Percentiles rank a stretch among this genome's conserved stretches.
phyloP scores from a whole-genome alignment of 164 flowering plant genomes.

The Aristolochia contorta region DNA sequence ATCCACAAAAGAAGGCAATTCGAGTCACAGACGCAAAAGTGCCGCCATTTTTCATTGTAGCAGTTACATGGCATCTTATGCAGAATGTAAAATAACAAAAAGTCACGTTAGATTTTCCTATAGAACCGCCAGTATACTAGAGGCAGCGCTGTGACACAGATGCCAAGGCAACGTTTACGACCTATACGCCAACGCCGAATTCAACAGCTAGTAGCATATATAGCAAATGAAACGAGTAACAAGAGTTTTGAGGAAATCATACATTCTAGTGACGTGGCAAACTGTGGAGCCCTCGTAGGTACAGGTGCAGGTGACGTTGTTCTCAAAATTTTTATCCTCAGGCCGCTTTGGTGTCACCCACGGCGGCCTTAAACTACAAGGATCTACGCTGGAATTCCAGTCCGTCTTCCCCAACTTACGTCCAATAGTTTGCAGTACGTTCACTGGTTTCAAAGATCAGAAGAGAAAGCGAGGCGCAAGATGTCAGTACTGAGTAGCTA shows the following conservation, averaged over 20 bases:
- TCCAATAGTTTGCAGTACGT: constrained; percentile 1
- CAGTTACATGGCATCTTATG: too few species aligned
- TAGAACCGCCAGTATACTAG: background rate
- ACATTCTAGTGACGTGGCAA: constrained; percentile 6
- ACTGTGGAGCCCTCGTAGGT: constrained; percentile 1
- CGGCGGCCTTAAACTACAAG: background rate
- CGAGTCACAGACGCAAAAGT: too few species aligned
- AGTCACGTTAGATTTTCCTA: background rate
- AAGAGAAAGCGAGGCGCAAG: too few species aligned
- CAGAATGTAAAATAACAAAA: too few species aligned
- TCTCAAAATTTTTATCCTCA: background rate
- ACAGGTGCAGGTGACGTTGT: constrained; percentile 6
- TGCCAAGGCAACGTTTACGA: background rate
- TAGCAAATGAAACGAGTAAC: background rate
- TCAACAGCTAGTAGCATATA: background rate
- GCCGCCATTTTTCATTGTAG: too few species aligned
- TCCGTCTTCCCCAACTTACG: background rate
- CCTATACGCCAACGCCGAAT: background rate
- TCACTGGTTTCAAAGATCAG: background rate
- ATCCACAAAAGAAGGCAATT: background rate
- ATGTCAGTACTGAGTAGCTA: too few species aligned
- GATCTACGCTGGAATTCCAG: constrained; percentile 3
- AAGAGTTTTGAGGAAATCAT: background rate
- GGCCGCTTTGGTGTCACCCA: background rate
- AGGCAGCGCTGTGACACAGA: background rate